These are phyloP conservation scores for Diplocarpon rosae DNA, from an alignment of 2,329 filamentous ascomycete genomes.

Conservation along the genomic window DNA sequence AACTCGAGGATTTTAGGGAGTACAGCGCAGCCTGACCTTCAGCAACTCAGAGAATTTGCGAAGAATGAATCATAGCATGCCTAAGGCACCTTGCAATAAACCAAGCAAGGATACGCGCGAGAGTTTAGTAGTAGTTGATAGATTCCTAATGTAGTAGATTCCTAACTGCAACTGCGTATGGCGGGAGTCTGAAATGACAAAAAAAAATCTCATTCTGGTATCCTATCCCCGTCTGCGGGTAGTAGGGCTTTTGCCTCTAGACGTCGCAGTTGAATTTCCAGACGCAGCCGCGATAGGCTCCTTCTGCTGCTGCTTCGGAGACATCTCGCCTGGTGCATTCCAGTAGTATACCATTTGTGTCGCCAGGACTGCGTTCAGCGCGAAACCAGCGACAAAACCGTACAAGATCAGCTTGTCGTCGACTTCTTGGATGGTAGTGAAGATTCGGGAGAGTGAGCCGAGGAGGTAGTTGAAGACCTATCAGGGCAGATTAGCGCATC, in stretches of 20 bases:
- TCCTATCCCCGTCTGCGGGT: slow-evolving; percentile 25
- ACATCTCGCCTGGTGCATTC: slow-evolving; percentile 54
- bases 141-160: neutral
- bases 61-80: neutral
- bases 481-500: neutral
- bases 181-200: slow-evolving; percentile 15
- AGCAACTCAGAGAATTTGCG: no score
- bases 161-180: slow-evolving; percentile 16
- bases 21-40: no score
- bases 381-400: slow-evolving; percentile 83
- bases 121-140: no score
- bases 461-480: slow-evolving; percentile 97
- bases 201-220: neutral
- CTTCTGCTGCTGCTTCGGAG: slow-evolving; percentile 33
- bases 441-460: slow-evolving; percentile 88
- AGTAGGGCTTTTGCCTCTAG: slow-evolving; percentile 23
- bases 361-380: slow-evolving; percentile 79
- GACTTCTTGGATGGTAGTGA: slow-evolving; percentile 95
- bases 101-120: neutral
- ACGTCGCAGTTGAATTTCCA: slow-evolving; percentile 13
- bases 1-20: no score
- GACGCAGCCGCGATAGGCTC: slow-evolving; percentile 10
- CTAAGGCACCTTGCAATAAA: no score
- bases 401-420: slow-evolving; percentile 94
- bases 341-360: slow-evolving; percentile 94